phyloP scores from a whole-genome alignment of 805 yeast genomes.

The Schizosaccharomyces octosporus region DNA sequence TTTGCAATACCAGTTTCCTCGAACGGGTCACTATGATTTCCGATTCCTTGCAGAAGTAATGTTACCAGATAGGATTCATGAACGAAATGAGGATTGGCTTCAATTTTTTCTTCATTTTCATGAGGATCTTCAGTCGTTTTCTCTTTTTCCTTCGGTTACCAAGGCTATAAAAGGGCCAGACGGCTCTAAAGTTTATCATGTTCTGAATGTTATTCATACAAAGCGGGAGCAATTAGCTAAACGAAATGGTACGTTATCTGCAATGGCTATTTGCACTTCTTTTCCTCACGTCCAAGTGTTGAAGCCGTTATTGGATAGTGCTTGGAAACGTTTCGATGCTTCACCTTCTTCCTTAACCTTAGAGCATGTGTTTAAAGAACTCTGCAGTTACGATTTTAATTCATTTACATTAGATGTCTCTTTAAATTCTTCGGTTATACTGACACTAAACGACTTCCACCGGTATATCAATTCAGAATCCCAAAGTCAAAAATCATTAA shows the following conservation, averaged over 20 bases:
- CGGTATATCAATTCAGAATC: no score
- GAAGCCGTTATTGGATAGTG: not conserved
- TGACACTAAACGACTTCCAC: not conserved
- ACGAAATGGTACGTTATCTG: not conserved
- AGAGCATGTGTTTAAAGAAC: not conserved
- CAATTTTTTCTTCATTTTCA: conserved; percentile 20
- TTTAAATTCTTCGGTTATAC: not conserved
- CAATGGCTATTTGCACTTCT: not conserved
- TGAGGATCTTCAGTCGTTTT: not conserved
- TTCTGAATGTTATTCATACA: not conserved
- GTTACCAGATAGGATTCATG: conserved; percentile 36
- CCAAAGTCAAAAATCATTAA: no score
- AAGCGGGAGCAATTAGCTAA: not conserved
- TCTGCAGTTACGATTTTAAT: not conserved
- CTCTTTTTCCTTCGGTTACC: not conserved
- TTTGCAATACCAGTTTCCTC: conserved; percentile 36
- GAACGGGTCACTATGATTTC: conserved; percentile 2
- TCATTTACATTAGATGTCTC: not conserved
- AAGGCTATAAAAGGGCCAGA: not conserved
- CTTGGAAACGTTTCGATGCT: not conserved
- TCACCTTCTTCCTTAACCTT: not conserved
- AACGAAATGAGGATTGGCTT: conserved; percentile 31
- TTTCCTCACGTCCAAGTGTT: not conserved
- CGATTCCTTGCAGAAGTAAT: conserved; percentile 27
- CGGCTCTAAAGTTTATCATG: not conserved